Percentiles rank a stretch among this genome's conserved stretches.
Conservation (phyloP, 805 yeast species). For the Yarrowia yakushimensis region DNA sequence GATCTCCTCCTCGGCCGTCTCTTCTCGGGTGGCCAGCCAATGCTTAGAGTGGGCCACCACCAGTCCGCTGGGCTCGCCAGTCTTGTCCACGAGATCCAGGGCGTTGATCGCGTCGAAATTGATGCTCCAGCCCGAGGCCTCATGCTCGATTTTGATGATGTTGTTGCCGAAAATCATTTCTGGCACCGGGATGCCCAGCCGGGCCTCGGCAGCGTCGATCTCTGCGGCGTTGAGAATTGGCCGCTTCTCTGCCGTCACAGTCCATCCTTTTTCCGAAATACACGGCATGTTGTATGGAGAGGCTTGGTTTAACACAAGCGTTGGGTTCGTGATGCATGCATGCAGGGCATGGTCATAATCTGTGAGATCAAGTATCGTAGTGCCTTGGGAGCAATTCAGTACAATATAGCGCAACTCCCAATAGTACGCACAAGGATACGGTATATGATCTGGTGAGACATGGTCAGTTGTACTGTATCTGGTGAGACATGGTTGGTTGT, state of each 20-base stretch:
- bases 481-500: too few relatives aligned
- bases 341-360: neutral
- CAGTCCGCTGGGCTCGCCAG: conserved; percentile 46
- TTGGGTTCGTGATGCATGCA: neutral
- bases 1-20: conserved; percentile 43
- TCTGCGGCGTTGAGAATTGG: conserved; percentile 76
- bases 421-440: too few relatives aligned
- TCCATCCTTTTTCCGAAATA: conserved; percentile 52
- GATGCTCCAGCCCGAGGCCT: conserved; percentile 45
- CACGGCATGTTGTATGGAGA: neutral
- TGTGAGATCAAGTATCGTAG: neutral
- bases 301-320: neutral
- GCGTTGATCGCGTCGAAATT: conserved; percentile 79
- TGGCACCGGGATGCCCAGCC: conserved; percentile 77
- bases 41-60: conserved; percentile 82
- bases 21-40: conserved; percentile 52
- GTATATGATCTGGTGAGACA: too few relatives aligned
- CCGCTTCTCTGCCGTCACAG: conserved; percentile 62
- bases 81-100: conserved; percentile 53
- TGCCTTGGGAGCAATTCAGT: too few relatives aligned
- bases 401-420: too few relatives aligned
- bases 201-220: conserved; percentile 60
- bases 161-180: conserved; percentile 97
- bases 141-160: conserved; percentile 51
- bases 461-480: too few relatives aligned